Evolutionary conservation across 1,284 basidiomycete species (phyloP).

Genomic region (Melampsora americana): DNA sequence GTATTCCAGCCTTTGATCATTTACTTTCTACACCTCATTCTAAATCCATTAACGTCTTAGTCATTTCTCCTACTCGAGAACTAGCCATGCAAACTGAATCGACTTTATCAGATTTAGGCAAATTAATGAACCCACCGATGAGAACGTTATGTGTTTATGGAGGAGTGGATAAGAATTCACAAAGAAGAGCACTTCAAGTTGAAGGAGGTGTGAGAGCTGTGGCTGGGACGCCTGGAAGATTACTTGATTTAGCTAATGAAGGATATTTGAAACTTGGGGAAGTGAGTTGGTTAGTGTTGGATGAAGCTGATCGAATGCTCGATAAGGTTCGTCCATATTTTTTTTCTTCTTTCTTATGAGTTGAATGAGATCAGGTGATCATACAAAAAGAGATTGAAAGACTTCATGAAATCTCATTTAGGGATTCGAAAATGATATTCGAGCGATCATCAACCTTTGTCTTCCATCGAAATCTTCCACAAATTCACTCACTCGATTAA

Average conservation of each 20-base stretch:
- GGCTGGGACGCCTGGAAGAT: constrained; percentile 89
- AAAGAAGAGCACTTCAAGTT: constrained; percentile 64
- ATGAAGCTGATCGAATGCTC: constrained; percentile 97
- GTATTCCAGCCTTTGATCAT: constrained; percentile 76
- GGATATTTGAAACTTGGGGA: constrained; percentile 70
- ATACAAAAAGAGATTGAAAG: background rate
- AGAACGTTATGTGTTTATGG: constrained; percentile 84
- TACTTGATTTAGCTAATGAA: constrained; percentile 82
- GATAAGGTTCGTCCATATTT: constrained; percentile 64
- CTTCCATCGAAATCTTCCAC: constrained; percentile 58
- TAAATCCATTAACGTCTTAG: constrained; percentile 61
- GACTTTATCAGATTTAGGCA: constrained; percentile 71
- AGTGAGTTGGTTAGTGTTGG: constrained; percentile 86
- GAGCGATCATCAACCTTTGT: constrained; percentile 75
- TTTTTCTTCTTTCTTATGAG: background rate
- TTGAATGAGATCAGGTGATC: background rate
- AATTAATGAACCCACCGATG: constrained; percentile 65
- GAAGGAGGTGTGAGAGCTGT: constrained; percentile 64
- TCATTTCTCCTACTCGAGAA: constrained; percentile 89
- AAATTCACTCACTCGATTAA: constrained; percentile 51
- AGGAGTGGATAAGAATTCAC: constrained; percentile 81
- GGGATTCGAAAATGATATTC: constrained; percentile 97
- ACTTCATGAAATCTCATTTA: constrained; percentile 59
- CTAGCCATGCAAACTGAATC: constrained; percentile 91
- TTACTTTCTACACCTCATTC: constrained; percentile 58